Conservation (phyloP, 73 alveolate genomes). For the Tetrahymena thermophila region DNA sequence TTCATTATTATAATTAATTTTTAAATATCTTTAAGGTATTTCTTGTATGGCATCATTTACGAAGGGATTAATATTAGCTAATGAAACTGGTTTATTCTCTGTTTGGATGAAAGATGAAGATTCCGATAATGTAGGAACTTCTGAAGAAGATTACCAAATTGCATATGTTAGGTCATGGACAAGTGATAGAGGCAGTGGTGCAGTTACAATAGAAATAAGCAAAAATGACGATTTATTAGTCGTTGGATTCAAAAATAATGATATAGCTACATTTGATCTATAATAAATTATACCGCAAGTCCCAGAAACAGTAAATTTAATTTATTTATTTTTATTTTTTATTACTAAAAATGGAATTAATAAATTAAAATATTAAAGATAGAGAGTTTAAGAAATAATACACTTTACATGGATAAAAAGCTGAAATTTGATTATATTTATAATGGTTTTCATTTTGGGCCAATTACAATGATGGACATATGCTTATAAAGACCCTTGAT, state of each 20-base stretch:
- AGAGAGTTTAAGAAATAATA: slow-evolving; percentile 57
- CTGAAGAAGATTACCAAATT: slow-evolving; percentile 54
- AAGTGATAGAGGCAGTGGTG: slow-evolving; percentile 30
- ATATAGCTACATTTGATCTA: slow-evolving; percentile 69
- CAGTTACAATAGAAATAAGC: slow-evolving; percentile 68
- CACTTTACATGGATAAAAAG: slow-evolving; percentile 55
- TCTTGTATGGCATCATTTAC: slow-evolving; percentile 49
- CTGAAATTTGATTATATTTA: slow-evolving; percentile 90
- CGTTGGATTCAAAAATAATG: slow-evolving; percentile 83
- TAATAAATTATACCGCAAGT: slow-evolving; percentile 19
- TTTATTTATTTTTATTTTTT: neutral
- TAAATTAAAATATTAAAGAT: slow-evolving; percentile 15
- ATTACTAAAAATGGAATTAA: neutral
- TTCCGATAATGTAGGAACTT: slow-evolving; percentile 49
- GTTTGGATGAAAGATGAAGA: slow-evolving; percentile 79
- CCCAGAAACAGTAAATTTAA: slow-evolving; percentile 2
- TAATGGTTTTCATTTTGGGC: slow-evolving; percentile 97
- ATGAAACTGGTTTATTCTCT: slow-evolving; percentile 73
- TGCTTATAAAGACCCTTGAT: slow-evolving; percentile 95
- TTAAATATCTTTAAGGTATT: neutral
- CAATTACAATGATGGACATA: slow-evolving; percentile 86
- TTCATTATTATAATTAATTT: no score
- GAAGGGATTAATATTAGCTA: slow-evolving; percentile 66
- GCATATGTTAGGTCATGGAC: slow-evolving; percentile 31
- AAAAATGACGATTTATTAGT: slow-evolving; percentile 85